Conservation (phyloP, 768 basidiomycete species). For the Kockovaella imperatae region DNA sequence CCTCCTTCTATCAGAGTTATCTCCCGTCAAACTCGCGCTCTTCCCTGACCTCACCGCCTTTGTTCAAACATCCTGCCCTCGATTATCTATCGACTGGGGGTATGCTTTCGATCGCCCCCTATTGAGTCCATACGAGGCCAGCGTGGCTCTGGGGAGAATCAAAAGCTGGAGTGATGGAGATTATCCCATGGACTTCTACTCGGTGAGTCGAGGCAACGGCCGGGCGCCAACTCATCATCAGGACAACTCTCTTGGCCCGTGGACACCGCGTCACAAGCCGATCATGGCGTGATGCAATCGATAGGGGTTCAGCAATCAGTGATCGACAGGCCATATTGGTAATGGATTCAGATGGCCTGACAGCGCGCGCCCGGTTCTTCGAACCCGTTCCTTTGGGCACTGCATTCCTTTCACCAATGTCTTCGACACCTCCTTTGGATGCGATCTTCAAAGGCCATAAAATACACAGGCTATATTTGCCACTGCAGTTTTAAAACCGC, state of each 20-base stretch:
- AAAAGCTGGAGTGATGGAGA: slow-evolving; percentile 58
- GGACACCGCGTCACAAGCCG: slow-evolving; percentile 39
- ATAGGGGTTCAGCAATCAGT: too few species aligned
- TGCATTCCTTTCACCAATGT: too few species aligned
- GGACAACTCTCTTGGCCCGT: slow-evolving; percentile 40
- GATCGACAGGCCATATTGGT: too few species aligned
- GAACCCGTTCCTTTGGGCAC: too few species aligned
- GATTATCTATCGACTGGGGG: slow-evolving; percentile 97
- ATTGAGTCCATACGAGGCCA: slow-evolving; percentile 85
- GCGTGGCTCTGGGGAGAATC: slow-evolving; percentile 67
- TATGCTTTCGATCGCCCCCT: slow-evolving; percentile 86
- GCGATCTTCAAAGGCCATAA: too few species aligned
- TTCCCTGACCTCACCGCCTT: slow-evolving; percentile 74
- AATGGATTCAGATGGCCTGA: too few species aligned
- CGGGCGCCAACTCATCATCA: neutral
- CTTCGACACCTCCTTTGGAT: too few species aligned
- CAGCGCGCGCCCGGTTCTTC: too few species aligned
- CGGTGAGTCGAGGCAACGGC: slow-evolving; percentile 8
- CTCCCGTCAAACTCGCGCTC: slow-evolving; percentile 81
- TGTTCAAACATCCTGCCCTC: slow-evolving; percentile 92
- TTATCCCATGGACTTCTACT: slow-evolving; percentile 97
- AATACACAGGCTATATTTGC: too few species aligned
- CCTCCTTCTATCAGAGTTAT: slow-evolving; percentile 92
- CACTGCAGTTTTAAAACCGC: too few species aligned
- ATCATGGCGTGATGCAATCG: too few species aligned